Base-by-base conservation (phyloP, 768 basidiomycete genomes). In the Pluteus cervinus region DNA sequence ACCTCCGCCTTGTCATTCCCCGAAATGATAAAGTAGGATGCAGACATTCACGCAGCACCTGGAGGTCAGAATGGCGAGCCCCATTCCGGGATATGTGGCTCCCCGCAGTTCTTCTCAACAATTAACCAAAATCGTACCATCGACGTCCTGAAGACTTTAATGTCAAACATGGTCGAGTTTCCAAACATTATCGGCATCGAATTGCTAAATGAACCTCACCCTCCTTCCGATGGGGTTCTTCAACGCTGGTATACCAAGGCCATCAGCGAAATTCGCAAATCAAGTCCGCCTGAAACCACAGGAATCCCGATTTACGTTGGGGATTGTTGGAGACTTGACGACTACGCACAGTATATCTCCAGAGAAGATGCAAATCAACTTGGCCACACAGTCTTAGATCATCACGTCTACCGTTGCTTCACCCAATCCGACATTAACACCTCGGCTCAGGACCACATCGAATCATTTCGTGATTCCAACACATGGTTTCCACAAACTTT, bases 401-500 rank as follows among this genome's bases (percentile, higher is more conserved):
- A 88, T 46, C 88, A 90, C 51, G 69, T 90, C 15, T 91, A 90
- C 51, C 75, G 88, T 17, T 87, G 85, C 56, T 87, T 88, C 55
- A 84, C 83, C 0, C 43, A 54, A 0, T 60, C 60, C 1, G 88
- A 91, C 54, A 71, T 57, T 12, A 42, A 54, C 1, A 76, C 73
- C 3, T 53, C 71, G 5, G 83, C 72, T 0, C 50, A 67, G 3
- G 65, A 73, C 29, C 86, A 86, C 49, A 65, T 76, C 5, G 50
- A 54, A 0, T 57, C 68, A 1, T 58, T 87, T 14, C 52, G 55
- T 21, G 66, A 72, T 33, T 52, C 52, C 0, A 61, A 55, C 29
- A 69, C 60, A 4, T 43, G 46, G 2, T 68, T 60, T 25, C 72
- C 63, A 2, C 52, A 54, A 36, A 68, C 54, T 36, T 69, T 74